Evolutionary conservation across 306 rosid species (phyloP), one percentile per base, ranked within the genome.

Genomic region (Cyamopsis tetragonoloba): DNA sequence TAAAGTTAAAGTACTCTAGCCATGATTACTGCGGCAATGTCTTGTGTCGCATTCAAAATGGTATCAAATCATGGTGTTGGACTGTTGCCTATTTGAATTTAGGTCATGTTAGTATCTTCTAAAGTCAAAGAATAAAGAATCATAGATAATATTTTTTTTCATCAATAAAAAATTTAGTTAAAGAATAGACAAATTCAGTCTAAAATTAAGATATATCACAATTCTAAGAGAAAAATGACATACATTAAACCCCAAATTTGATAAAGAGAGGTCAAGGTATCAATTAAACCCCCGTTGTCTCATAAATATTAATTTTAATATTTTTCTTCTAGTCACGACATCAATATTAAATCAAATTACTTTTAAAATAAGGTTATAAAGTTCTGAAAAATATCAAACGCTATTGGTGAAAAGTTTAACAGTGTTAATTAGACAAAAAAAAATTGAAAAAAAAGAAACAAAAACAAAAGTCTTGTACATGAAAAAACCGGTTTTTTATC

Each of bases 1-100:
- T 67, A 67, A 59, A 75, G 70, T 60, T 35, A 50, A 76, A 61
- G 76, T 13, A 34, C 17, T 27, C 4, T 26, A 27, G 11, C 5
- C 22, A 27, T 42, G 14, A 43, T 70, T 43, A 24, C 26, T 23
- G 34, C 30, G 34, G 57, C 46, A 55, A 7, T 44, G 17, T n/a
- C n/a, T n/a, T n/a, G n/a, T n/a, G n/a, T 23, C 8, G 3, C 22
- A 51, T 59, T 43, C n/a, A 18, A 22, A 18, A 30, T 24, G 54
- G 24, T 11, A 35, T 15, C 63, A 49, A 62, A 39, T 37, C 23
- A 53, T 38, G 44, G 6, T 73, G 46, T n/a, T n/a, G n/a, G n/a
- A n/a, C n/a, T n/a, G n/a, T 26, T 24, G 17, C 57, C 1, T 2
- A 30, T 19, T 58, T 58, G 46, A 35, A 58, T 34, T 48, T 35